Evolutionary conservation across 129 eudicot species (phyloP), one percentile per base, ranked within the genome.

Genomic region (Artemisia tridentata): DNA sequence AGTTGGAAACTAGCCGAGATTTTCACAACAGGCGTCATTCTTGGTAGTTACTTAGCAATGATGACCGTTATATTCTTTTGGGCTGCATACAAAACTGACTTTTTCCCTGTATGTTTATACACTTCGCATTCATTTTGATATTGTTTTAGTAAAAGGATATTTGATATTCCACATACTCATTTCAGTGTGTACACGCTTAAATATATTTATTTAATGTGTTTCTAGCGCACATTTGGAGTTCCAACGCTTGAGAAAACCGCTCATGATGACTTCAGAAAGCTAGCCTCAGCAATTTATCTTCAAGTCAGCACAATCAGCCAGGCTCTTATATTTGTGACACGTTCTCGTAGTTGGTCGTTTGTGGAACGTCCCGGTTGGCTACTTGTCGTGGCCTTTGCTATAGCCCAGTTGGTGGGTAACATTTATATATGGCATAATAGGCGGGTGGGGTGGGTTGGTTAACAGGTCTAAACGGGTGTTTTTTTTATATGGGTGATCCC

Each of bases 251-350:
- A 91, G 79, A 88, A 85, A 70, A 79, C 87, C 3, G 88, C 95
- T 47, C 83, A 51, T 64, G 84, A 80, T 45, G 87, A 81, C 69
- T 82, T 81, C 41, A 65, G 88, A 68, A 91, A 91, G 88, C 91
- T 91, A 64, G 97, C 97, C 64, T 85, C 97, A 34, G 97, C 97
- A n/a, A 75, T 91, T 63, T 91, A 91, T 71, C 97, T 91, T 78
- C 97, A 91, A 88, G 97, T 91, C 77, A 91, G 95, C 85, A 91
- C 86, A 16, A 82, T 91, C 62, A 91, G 97, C 49, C 97, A 91
- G 76, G 97, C 97, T 13, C 89, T 91, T 47, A 91, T 91, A 71
- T 91, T 91, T 70, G 95, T 91, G 15, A 91, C 97, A n/a, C 91
- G 97, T 34, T 91, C 97, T 25, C 84, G 92, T 61, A 91, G 89